A percentile compares a stretch with the other conserved stretches of the same genome.
Evolutionary conservation across 768 basidiomycete species (phyloP).

Genomic region (Boletus reticuloceps): DNA sequence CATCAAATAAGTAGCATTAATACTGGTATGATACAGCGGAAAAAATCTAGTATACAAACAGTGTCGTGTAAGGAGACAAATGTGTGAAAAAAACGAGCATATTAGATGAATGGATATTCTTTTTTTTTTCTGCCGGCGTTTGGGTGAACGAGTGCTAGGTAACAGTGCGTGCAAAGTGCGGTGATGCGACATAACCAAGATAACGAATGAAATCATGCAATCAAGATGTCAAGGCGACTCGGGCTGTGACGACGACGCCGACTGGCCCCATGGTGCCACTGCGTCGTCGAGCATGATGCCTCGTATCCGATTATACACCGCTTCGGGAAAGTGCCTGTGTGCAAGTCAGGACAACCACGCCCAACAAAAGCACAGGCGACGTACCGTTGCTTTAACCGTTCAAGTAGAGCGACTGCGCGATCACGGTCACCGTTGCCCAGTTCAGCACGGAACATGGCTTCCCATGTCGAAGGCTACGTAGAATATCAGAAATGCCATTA

Average conservation of each 20-base stretch:
- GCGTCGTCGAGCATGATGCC: constrained; percentile 78
- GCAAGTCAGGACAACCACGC: not conserved
- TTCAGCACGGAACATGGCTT: constrained; percentile 93
- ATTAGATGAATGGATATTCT: too few relatives aligned
- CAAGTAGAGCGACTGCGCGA: constrained; percentile 64
- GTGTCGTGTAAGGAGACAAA: too few relatives aligned
- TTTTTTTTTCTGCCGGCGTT: too few relatives aligned
- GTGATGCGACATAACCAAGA: not conserved
- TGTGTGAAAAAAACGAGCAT: too few relatives aligned
- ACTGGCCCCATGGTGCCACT: constrained; percentile 42
- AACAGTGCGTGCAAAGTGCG: not conserved
- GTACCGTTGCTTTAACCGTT: constrained; percentile 70
- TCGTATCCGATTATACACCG: constrained; percentile 76
- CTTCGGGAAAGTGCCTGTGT: constrained; percentile 64
- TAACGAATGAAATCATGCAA: not conserved
- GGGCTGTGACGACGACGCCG: constrained; percentile 14
- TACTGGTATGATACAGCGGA: too few relatives aligned
- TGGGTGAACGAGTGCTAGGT: too few relatives aligned
- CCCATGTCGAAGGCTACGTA: constrained; percentile 83
- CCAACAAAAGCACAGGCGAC: constrained; percentile 1
- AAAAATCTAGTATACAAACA: too few relatives aligned
- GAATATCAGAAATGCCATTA: not conserved
- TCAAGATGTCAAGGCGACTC: constrained; percentile 1
- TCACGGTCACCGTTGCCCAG: constrained; percentile 73
- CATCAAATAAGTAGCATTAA: too few relatives aligned